These are phyloP conservation scores for Lavandula angustifolia DNA, from an alignment of 257 asterid species.

Conservation along the genomic window DNA sequence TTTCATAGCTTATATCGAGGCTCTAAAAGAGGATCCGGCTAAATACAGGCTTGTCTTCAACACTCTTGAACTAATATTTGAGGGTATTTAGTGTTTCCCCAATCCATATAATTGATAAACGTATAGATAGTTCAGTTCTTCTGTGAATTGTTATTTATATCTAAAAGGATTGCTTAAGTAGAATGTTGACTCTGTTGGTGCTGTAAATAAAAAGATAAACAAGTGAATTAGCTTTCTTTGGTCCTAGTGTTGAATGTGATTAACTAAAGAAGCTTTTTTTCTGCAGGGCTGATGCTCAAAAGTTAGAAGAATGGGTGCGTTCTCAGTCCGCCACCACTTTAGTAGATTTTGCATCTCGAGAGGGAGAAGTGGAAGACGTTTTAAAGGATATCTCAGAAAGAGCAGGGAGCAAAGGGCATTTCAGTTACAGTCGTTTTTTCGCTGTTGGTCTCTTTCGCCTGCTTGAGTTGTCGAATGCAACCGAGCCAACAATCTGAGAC, in stretches of 20 bases:
- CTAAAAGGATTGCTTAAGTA: conserved; percentile 12
- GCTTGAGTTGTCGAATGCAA: conserved; percentile 86
- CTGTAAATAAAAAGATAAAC: not conserved
- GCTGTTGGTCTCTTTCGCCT: conserved; percentile 92
- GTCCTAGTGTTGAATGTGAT: conserved; percentile 11
- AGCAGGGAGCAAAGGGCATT: conserved; percentile 66
- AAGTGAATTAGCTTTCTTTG: conserved; percentile 7
- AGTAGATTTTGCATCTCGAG: conserved; percentile 73
- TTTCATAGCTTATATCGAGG: conserved; percentile 76
- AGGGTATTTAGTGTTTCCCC: not conserved
- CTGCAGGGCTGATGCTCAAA: conserved; percentile 74
- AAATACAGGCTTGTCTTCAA: conserved; percentile 56
- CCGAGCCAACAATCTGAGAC: conserved; percentile 75
- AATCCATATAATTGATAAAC: not conserved
- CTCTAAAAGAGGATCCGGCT: conserved; percentile 77
- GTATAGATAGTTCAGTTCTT: not conserved
- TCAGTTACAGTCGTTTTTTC: conserved; percentile 89
- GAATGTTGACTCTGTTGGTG: conserved; percentile 3
- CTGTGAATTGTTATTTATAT: conserved; percentile 6
- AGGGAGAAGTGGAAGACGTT: conserved; percentile 69
- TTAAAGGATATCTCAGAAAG: conserved; percentile 75
- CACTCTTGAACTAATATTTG: conserved; percentile 16
- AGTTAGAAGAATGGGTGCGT: conserved; percentile 90
- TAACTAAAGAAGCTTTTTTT: conserved; percentile 17
- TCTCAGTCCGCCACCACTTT: conserved; percentile 60